Conservation (phyloP, 2,329 filamentous ascomycete genomes). For the Monilinia polystroma region DNA sequence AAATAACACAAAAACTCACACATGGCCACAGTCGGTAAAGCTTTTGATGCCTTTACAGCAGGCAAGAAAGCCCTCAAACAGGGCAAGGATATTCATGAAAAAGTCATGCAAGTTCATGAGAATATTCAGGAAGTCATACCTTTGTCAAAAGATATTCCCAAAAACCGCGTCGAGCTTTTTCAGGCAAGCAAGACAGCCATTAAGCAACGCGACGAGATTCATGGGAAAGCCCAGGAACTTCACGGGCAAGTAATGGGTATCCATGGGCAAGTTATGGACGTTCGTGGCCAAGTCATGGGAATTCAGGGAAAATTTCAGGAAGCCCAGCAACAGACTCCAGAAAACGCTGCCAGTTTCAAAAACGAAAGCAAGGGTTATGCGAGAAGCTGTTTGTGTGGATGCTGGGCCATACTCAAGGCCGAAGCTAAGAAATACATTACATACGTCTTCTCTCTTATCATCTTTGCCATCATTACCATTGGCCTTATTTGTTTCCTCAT, state of each 20-base stretch:
- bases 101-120: neutral
- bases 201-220: neutral
- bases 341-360: neutral
- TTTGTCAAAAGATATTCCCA: neutral
- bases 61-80: neutral
- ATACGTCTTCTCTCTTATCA: constrained; percentile 2
- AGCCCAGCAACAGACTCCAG: neutral
- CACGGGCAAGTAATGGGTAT: neutral
- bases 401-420: constrained; percentile 3
- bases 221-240: neutral
- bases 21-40: constrained; percentile 5
- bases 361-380: neutral
- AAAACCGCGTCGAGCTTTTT: neutral
- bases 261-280: no score
- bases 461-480: constrained; percentile 6
- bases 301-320: neutral
- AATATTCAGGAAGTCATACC: neutral
- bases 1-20: neutral
- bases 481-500: neutral
- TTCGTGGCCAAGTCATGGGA: constrained; percentile 1
- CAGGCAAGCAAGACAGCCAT: neutral
- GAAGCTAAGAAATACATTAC: constrained; percentile 6
- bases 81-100: neutral
- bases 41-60: neutral
- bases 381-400: constrained; percentile 1